Conservation (phyloP, 2,329 filamentous ascomycete genomes). For the Rosellinia necatrix region DNA sequence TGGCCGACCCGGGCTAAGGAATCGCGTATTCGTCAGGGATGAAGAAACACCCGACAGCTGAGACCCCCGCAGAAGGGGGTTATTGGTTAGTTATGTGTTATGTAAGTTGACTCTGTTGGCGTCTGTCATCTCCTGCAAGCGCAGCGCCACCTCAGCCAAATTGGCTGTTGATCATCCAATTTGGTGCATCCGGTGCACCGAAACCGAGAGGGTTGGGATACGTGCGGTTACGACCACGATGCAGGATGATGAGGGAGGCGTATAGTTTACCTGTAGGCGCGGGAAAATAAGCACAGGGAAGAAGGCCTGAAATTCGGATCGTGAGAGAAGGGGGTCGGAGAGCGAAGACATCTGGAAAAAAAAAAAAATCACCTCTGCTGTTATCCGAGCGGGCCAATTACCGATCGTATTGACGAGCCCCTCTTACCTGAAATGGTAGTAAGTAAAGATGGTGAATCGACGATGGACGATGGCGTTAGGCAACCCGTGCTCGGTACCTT, state of each 20-base stretch:
- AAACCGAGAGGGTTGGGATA: no score
- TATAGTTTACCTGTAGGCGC: no score
- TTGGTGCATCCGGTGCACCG: background rate
- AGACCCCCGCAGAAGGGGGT: background rate
- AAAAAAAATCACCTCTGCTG: background rate
- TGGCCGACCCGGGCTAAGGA: background rate
- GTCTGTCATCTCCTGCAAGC: conserved; percentile 11
- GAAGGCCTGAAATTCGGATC: conserved; percentile 8
- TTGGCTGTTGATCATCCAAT: conserved; percentile 9
- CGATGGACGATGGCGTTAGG: no score
- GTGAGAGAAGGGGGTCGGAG: conserved; percentile 1
- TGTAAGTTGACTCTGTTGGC: background rate
- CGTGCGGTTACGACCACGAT: no score
- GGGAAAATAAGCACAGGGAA: background rate
- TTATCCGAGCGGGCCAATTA: conserved; percentile 11
- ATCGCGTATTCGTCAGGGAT: background rate
- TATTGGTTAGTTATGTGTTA: no score
- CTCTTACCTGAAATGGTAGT: conserved; percentile 23
- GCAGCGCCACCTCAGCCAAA: conserved; percentile 22
- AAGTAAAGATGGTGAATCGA: no score
- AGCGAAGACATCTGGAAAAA: no score
- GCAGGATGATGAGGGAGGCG: no score
- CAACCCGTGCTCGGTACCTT: conserved; percentile 7
- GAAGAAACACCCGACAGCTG: background rate
- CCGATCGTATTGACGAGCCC: conserved; percentile 2